phyloP scores from a whole-genome alignment of 768 basidiomycete species.

The Hortiboletus campestris region DNA sequence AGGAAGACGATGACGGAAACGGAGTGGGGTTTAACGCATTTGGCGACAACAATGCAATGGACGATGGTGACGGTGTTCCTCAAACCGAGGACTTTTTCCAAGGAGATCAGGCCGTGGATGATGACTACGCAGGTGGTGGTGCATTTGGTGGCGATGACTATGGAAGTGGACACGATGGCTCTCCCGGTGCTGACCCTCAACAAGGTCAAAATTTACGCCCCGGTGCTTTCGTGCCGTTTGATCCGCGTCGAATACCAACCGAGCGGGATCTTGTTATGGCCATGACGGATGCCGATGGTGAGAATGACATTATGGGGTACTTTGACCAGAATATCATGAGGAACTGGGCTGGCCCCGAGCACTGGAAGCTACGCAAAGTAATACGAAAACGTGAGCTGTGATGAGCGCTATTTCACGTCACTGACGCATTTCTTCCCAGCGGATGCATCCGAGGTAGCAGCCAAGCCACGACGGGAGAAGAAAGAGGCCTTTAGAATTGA shows the following conservation, averaged over 20 bases:
- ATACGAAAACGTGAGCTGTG: slow-evolving; percentile 65
- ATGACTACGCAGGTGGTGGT: slow-evolving; percentile 42
- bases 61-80: slow-evolving; percentile 39
- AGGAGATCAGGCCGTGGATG: slow-evolving; percentile 55
- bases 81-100: slow-evolving; percentile 66
- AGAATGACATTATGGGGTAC: slow-evolving; percentile 70
- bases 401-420: neutral
- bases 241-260: slow-evolving; percentile 74
- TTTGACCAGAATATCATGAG: slow-evolving; percentile 85
- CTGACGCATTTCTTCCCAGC: slow-evolving; percentile 28
- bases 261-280: slow-evolving; percentile 84
- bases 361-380: slow-evolving; percentile 92
- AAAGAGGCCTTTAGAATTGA: slow-evolving; percentile 85
- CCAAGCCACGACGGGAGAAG: slow-evolving; percentile 61
- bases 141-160: slow-evolving; percentile 45
- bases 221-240: slow-evolving; percentile 72
- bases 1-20: slow-evolving; percentile 35
- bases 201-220: slow-evolving; percentile 37
- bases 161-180: slow-evolving; percentile 39
- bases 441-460: slow-evolving; percentile 50
- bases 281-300: slow-evolving; percentile 68
- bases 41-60: slow-evolving; percentile 32
- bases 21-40: slow-evolving; percentile 21
- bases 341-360: slow-evolving; percentile 99
- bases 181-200: slow-evolving; percentile 43